phyloP scores from a whole-genome alignment of 148 eudicot genomes.

The Camellia japonica region DNA sequence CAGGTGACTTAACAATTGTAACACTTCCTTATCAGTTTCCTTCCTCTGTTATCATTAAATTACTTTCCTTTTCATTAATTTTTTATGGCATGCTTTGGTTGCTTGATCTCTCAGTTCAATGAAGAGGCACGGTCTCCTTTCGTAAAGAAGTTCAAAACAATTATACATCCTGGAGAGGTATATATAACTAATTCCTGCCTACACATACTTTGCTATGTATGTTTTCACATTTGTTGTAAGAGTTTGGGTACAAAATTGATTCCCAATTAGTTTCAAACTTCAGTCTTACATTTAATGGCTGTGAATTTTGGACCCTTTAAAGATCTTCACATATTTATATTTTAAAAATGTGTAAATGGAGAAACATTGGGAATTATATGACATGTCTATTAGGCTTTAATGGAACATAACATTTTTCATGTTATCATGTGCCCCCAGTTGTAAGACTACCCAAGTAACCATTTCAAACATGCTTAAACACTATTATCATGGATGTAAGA shows the following conservation, averaged over 20 bases:
- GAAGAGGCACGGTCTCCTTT: constrained; percentile 98
- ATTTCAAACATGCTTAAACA: too few species aligned
- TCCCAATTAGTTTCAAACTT: neutral
- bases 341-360: too few species aligned
- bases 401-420: too few species aligned
- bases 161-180: constrained; percentile 99
- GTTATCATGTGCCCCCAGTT: too few species aligned
- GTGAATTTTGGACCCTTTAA: neutral
- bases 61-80: neutral
- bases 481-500: too few species aligned
- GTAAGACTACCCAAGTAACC: too few species aligned
- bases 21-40: neutral
- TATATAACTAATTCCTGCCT: constrained; percentile 1
- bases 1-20: constrained; percentile 44
- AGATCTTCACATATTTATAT: too few species aligned
- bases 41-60: neutral
- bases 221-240: neutral
- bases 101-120: constrained; percentile 66
- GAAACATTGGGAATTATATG: too few species aligned
- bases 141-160: constrained; percentile 88
- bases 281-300: neutral
- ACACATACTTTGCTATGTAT: neutral
- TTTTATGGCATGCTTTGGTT: constrained; percentile 6
- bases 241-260: neutral
- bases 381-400: too few species aligned